phyloP scores from a whole-genome alignment of 805 yeast genomes.

The Clavispora fructus region DNA sequence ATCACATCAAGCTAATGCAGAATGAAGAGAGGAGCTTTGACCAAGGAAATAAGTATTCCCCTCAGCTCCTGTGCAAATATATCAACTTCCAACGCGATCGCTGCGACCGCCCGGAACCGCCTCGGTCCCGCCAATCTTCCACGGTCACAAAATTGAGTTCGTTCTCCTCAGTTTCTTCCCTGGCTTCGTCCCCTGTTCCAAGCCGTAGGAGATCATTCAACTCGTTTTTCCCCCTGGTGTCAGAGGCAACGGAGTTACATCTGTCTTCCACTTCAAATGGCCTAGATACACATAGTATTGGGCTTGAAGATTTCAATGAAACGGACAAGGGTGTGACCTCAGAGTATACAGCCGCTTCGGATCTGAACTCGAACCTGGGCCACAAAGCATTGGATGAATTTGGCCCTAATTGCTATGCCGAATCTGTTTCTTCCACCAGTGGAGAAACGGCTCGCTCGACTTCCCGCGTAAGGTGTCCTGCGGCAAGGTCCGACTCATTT shows the following conservation, averaged over 20 bases:
- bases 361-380: not conserved
- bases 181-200: not conserved
- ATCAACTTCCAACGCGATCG: conserved; percentile 31
- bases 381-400: not conserved
- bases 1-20: conserved; percentile 18
- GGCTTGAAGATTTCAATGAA: not conserved
- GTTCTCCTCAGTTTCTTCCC: not conserved
- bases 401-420: not conserved
- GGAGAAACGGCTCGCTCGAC: not conserved
- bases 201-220: not conserved
- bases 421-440: not conserved
- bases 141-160: not conserved
- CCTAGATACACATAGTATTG: not conserved
- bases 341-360: not conserved
- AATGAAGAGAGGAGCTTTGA: conserved; percentile 15
- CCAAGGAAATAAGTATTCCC: conserved; percentile 7
- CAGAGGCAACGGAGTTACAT: not conserved
- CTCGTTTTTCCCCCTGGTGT: not conserved
- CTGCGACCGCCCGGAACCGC: conserved; percentile 27
- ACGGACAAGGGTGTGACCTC: not conserved
- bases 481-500: not conserved
- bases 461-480: not conserved
- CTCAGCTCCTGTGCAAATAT: conserved; percentile 12
- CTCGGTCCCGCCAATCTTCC: not conserved
- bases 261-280: not conserved